Base-by-base conservation (phyloP, 306 rosid species). In the Amphicarpaea edgeworthii region DNA sequence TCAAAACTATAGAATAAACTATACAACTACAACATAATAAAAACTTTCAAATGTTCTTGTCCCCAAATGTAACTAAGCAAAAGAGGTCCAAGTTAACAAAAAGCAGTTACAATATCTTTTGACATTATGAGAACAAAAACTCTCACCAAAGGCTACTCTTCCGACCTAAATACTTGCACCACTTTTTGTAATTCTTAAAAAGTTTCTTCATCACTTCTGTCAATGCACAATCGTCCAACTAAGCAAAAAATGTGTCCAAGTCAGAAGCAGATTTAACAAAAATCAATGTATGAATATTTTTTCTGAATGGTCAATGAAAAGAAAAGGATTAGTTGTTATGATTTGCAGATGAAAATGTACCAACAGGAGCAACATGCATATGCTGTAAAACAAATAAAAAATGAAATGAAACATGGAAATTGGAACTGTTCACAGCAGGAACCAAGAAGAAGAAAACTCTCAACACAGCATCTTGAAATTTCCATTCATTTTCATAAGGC, bases 101-200 rank as follows among this genome's bases (percentile, higher is more conserved):
- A 65, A 40, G 41, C 54, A 43, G 53, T 34, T 15, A 19, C 5
- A 68, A 12, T 75, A 73, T 32, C 49, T 64, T 83, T 55, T 21
- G 19, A 77, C 67, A 26, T 28, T 69, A 58, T 55, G 47, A 75
- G 47, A 67, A 24, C 11, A 60, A 38, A 51, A 81, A 73, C 75
- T 59, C 90, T 77, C 81, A 92, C 98, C 98, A 95, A 78, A 95
- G 98, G 86, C 98, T 95, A 77, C 98, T 95, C 86, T 92, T 95
- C 81, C 98, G 90, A 76, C 88, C 96, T 92, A 95, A 88, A 84
- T 90, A 95, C 86, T 92, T 95, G 97, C 98, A 95, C 98, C 98
- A 95, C 67, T 89, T 90, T 77, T 95, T 95, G 80, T 95, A 95
- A 85, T 89, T 95, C 87, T 92, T 95, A 88, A 95, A 95, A 75